phyloP scores from a whole-genome alignment of 257 asterid species.

The Parsonsia alboflavescens region DNA sequence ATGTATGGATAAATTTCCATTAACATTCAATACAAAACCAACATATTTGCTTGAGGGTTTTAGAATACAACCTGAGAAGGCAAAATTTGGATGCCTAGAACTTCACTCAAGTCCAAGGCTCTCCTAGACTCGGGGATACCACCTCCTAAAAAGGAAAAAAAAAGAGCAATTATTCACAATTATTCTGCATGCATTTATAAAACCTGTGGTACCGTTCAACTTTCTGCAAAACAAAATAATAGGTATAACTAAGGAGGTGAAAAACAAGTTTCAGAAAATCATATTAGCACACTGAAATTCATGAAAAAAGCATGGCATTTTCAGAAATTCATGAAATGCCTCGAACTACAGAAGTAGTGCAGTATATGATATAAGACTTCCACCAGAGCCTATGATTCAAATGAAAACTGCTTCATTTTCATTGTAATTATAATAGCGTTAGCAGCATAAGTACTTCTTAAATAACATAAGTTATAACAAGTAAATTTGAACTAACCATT shows the following conservation, averaged over 20 bases:
- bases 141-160: conserved; percentile 39
- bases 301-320: not conserved
- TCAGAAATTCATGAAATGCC: too few relatives aligned
- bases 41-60: not conserved
- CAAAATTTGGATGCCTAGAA: conserved; percentile 44
- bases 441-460: not conserved
- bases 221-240: not conserved
- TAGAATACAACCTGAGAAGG: conserved; percentile 48
- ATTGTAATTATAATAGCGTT: not conserved
- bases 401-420: not conserved
- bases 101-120: conserved; percentile 50
- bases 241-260: not conserved
- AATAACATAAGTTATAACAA: not conserved
- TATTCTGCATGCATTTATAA: not conserved
- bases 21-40: not conserved
- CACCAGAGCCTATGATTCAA: not conserved
- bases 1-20: not conserved
- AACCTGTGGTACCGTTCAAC: not conserved
- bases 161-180: not conserved
- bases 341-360: not conserved
- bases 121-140: conserved; percentile 60
- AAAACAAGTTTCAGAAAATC: not conserved
- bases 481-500: conserved; percentile 39
- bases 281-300: not conserved
- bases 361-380: not conserved